Percentiles rank a stretch among this genome's conserved stretches.
Evolutionary conservation across 228 moss, liverwort and hornwort genomes (phyloP).

Genomic region (Sphagnum magellanicum): DNA sequence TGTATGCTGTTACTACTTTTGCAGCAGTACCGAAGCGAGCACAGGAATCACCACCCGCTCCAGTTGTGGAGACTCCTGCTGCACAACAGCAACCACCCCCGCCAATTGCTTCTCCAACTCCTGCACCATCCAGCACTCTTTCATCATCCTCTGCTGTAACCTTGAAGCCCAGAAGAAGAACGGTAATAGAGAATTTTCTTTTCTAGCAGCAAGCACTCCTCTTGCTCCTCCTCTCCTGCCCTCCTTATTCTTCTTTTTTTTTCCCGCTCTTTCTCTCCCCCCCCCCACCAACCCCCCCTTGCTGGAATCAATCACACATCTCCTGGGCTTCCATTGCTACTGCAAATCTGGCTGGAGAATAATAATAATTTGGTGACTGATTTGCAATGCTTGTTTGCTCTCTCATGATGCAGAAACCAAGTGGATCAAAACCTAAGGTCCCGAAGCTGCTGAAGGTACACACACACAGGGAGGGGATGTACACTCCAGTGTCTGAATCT

Average conservation of each 20-base stretch:
- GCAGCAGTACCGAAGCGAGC: slow-evolving; percentile 76
- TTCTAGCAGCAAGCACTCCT: no score
- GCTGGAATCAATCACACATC: no score
- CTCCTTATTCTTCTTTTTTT: no score
- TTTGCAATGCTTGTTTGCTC: no score
- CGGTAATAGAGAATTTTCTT: slow-evolving; percentile 27
- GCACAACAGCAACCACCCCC: slow-evolving; percentile 12
- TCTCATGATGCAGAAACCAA: slow-evolving; percentile 54
- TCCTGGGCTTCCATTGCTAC: no score
- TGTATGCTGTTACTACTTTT: neutral
- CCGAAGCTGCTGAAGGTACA: slow-evolving; percentile 64
- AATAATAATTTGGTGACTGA: no score
- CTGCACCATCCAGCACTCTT: slow-evolving; percentile 41
- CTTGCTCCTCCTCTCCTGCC: no score
- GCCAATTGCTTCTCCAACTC: slow-evolving; percentile 24
- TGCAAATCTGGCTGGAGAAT: no score
- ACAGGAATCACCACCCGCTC: slow-evolving; percentile 43
- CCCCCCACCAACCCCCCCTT: no score
- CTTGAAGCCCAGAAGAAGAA: slow-evolving; percentile 67
- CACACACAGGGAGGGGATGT: neutral
- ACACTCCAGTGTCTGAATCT: no score
- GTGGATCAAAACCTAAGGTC: slow-evolving; percentile 59
- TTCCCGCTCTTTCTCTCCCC: no score
- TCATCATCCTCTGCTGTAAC: slow-evolving; percentile 40
- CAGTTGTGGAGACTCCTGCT: slow-evolving; percentile 31